Evolutionary conservation across 768 basidiomycete species (phyloP), one percentile per base, ranked within the genome.

Genomic region (Russula emetica): DNA sequence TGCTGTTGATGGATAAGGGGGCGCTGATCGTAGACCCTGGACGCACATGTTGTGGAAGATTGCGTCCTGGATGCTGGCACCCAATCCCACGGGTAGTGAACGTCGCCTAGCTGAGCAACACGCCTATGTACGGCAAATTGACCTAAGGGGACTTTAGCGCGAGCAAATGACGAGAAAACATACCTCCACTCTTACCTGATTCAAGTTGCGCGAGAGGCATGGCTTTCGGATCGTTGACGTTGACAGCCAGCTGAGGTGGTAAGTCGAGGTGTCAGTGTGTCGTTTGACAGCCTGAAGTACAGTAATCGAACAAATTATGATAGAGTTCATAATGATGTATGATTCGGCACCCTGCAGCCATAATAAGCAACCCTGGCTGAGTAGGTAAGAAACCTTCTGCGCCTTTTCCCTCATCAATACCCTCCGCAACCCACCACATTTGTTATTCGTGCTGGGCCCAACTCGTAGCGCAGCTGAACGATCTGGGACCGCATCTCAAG

Each of bases 161-260:
- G 64, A 61, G 32, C 30, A 38, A 52, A 56, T 65, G 64, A 65
- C 60, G 64, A 57, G 49, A 65, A 61, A 61, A 61, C 60, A 56
- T 30, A 61, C 58, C 45, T 55, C 58, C 50, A 18, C 26, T 40
- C 32, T 55, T 55, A 60, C 51, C 58, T 60, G 45, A 49, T 60
- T 36, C 36, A 36, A 36, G 36, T 36, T 59, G 38, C 34, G 52
- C 45, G 32, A 47, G 38, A 58, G 57, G 52, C 44, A 22, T 44
- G 51, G 51, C 57, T n/a, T 20, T 52, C 14, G 28, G 16, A 42
- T 61, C 42, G 36, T 42, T 5, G 24, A 40, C 42, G 36, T 42
- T 5, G 24, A 40, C 45, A 13, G 53, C 53, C 54, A 61, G 36
- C 44, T 55, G 52, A 61, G 60, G 47, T 28, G 32, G 24, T 61